Base-by-base conservation (phyloP, 352 stramenopile genomes). In the Phytophthora melonis region DNA sequence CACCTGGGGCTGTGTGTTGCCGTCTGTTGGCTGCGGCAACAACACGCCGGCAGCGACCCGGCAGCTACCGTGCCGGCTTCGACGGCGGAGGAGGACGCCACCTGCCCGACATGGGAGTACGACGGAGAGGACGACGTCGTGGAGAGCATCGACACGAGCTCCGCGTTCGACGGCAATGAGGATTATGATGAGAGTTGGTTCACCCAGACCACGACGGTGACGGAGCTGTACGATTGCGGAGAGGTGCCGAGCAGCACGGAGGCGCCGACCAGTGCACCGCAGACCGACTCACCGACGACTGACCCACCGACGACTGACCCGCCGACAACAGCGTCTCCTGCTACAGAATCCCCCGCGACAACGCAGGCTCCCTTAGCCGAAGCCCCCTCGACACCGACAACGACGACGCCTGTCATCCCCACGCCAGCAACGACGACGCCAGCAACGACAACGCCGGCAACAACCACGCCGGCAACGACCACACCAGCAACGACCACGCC, bases 1-100 rank as follows among this genome's bases (percentile, higher is more conserved):
- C 19, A 73, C 74, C 2, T 86, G 79, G 79, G 79, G 76, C 1
- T 86, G 79, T 50, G 75, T 82, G 18, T 67, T 86, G 66, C 77
- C 76, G 16, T 79, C 74, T 16, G 27, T 79, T 8, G 72, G 72
- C 11, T 83, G 79, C 43, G 47, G 52, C 8, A 55, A 47, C 53
- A 18, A 23, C 8, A 68, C 54, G 30, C 60, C 60, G 18, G 47
- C 16, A 14, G 3, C 41, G 13, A 71, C 68, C 62, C 68, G 19
- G 64, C 58, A 61, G 64, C 27, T 6, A 74, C 58, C 19, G 60
- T 59, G n/a, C 59, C 70, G 19, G 34, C 32, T 39, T 8, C 32
- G 32, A 43, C 36, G 36, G 4, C 43, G 8, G 49, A 65, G 18
- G 61, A 68, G 21, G 58, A 62, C 13, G 16, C 45, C 2, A 60